These are phyloP conservation scores for Leccinum pachyderme DNA, from an alignment of 1,284 basidiomycete species.

Conservation along the genomic window DNA sequence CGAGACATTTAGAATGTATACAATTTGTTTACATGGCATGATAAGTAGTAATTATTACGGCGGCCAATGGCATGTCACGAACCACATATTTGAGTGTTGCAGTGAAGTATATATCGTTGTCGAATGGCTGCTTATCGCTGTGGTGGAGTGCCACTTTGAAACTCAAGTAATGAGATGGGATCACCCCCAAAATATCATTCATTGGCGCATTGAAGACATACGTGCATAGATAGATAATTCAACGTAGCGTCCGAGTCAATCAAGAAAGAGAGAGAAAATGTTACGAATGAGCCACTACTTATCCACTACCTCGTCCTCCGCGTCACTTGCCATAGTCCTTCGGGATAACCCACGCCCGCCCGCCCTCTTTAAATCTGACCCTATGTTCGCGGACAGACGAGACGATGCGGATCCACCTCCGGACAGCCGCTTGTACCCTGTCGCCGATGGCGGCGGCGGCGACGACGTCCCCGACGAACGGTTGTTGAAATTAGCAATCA, in stretches of 20 bases:
- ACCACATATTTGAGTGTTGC: too few species aligned
- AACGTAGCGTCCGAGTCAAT: not conserved
- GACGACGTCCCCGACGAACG: slow-evolving; percentile 37
- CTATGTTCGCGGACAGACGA: slow-evolving; percentile 25
- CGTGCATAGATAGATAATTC: not conserved
- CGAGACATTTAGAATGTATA: too few species aligned
- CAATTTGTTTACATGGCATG: too few species aligned
- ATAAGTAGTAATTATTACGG: too few species aligned
- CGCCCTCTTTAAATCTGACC: slow-evolving; percentile 34
- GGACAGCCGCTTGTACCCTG: slow-evolving; percentile 42
- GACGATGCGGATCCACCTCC: slow-evolving; percentile 34
- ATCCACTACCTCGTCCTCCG: slow-evolving; percentile 67
- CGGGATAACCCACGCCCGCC: slow-evolving; percentile 56
- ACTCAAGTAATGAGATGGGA: not conserved
- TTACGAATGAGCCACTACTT: slow-evolving; percentile 13
- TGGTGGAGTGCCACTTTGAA: not conserved
- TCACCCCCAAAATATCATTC: not conserved
- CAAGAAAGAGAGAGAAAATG: not conserved
- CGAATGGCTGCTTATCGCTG: too few species aligned
- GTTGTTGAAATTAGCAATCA: slow-evolving; percentile 57
- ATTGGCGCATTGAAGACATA: not conserved
- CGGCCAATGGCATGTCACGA: too few species aligned
- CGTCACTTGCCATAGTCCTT: slow-evolving; percentile 77
- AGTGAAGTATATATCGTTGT: too few species aligned
- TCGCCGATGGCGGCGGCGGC: slow-evolving; percentile 37